Percentiles rank a stretch among this genome's conserved stretches.
Conservation (phyloP, 257 asterid genomes). For the Fraxinus quadrangulata region DNA sequence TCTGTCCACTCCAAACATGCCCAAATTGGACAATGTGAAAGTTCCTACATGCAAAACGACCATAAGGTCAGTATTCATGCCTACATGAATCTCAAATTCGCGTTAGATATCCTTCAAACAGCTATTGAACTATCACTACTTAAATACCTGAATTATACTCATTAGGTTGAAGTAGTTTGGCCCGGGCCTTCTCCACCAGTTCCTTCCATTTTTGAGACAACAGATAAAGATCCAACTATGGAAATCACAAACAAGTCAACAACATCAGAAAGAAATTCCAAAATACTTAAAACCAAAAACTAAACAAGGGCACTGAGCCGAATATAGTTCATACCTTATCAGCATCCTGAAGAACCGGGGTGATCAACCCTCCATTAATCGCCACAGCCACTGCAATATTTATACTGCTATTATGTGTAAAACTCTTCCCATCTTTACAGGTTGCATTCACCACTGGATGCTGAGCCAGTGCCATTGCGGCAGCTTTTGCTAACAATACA, state of each 20-base stretch:
- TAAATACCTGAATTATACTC: slow-evolving; percentile 74
- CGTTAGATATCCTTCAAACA: neutral
- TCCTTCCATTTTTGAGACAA: slow-evolving; percentile 87
- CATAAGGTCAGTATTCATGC: neutral
- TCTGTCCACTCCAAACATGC: slow-evolving; percentile 96
- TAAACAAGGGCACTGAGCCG: neutral
- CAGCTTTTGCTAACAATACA: slow-evolving; percentile 81
- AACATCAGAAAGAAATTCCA: neutral
- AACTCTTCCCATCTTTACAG: slow-evolving; percentile 87
- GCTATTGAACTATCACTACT: neutral
- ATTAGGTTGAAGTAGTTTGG: slow-evolving; percentile 85
- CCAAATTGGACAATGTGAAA: slow-evolving; percentile 82
- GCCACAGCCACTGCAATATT: slow-evolving; percentile 94
- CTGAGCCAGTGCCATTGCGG: slow-evolving; percentile 81
- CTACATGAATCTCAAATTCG: neutral
- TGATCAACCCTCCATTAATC: slow-evolving; percentile 77
- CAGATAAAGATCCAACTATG: slow-evolving; percentile 81
- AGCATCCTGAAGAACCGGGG: slow-evolving; percentile 89
- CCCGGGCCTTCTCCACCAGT: slow-evolving; percentile 79
- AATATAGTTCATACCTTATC: slow-evolving; percentile 55
- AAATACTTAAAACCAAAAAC: neutral
- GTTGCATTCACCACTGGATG: slow-evolving; percentile 84
- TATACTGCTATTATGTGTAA: slow-evolving; percentile 64
- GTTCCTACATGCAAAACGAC: slow-evolving; percentile 53
- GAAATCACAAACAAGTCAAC: slow-evolving; percentile 28